Evolutionary conservation across 768 basidiomycete genomes (phyloP), one percentile per base, ranked within the genome.

Genomic region (Sarcodon aspratus): DNA sequence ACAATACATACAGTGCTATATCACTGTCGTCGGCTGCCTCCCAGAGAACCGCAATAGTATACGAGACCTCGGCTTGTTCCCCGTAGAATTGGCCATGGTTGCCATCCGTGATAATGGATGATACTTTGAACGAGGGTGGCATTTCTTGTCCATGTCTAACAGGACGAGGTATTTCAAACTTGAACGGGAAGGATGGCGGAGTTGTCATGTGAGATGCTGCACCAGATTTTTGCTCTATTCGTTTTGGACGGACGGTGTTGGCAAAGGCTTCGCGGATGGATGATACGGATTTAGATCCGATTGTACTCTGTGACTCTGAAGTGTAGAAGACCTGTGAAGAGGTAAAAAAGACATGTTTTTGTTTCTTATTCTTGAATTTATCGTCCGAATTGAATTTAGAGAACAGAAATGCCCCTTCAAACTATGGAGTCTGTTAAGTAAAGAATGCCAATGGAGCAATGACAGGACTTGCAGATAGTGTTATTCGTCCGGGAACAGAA

Each of bases 401-500:
- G 47, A 76, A 79, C 15, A 68, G 63, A 57, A 86, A 80, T 9
- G 68, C 60, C 6, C 83, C 83, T 65, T 84, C 80, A 45, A 86
- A 63, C 83, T 86, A 52, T 5, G 7, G 10, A 32, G 33, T 9
- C 32, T 58, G 31, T 52, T 46, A 31, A 31, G n/a, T 36, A 40
- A 43, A 33, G 33, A 15, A 34, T 18, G 44, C 8, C 34, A 42
- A 47, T 12, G 12, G 12, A 2, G 36, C 4, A 10, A 17, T 48
- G 51, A 52, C 13, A 33, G 32, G 7, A 61, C 67, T 47, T 54
- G 84, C 84, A 17, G 76, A 69, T 42, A 86, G 66, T 12, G 70
- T 67, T 45, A 86, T 63, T 15, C 71, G 71, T n/a, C 84, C 83
- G 3, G 71, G 70, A 1, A 50, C 50, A 66, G 73, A 45, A 67